A percentile compares a stretch with the other conserved stretches of the same genome.
These are phyloP conservation scores for Trichoderma sp. DNA, from an alignment of 2,329 filamentous ascomycete genomes.

Conservation along the genomic window DNA sequence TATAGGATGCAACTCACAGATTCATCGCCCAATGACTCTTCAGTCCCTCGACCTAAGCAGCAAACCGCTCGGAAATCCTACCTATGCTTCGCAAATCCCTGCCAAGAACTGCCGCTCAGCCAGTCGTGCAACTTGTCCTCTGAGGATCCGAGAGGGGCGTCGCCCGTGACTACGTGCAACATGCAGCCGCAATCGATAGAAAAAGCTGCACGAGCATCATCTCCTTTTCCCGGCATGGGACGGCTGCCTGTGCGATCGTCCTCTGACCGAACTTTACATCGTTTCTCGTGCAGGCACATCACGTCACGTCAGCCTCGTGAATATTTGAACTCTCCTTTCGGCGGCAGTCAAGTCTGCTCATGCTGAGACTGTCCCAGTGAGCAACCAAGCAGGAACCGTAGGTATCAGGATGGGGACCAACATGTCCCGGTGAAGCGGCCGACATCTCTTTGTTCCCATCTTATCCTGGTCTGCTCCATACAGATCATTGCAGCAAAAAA, in stretches of 20 bases:
- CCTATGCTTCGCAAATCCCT: not conserved
- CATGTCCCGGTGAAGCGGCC: not conserved
- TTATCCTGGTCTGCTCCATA: not conserved
- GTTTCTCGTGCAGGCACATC: not conserved
- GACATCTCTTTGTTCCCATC: not conserved
- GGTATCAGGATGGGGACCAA: not conserved
- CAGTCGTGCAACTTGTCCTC: no score
- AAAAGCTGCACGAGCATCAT: not conserved
- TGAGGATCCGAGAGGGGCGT: conserved; percentile 18
- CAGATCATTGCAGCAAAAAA: not conserved
- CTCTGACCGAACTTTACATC: not conserved
- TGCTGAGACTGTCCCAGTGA: not conserved
- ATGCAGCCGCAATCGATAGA: not conserved
- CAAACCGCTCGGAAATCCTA: no score
- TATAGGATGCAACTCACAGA: no score
- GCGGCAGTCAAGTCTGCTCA: not conserved
- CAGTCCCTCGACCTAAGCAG: no score
- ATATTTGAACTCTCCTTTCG: not conserved
- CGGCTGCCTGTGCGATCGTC: not conserved
- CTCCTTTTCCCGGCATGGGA: not conserved
- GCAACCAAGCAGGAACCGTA: not conserved
- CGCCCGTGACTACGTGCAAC: conserved; percentile 12
- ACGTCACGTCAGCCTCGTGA: not conserved
- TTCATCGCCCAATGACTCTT: no score
- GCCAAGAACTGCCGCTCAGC: not conserved